Conservation (phyloP, 495 filamentous ascomycete species). For the Neurospora hispaniola region DNA sequence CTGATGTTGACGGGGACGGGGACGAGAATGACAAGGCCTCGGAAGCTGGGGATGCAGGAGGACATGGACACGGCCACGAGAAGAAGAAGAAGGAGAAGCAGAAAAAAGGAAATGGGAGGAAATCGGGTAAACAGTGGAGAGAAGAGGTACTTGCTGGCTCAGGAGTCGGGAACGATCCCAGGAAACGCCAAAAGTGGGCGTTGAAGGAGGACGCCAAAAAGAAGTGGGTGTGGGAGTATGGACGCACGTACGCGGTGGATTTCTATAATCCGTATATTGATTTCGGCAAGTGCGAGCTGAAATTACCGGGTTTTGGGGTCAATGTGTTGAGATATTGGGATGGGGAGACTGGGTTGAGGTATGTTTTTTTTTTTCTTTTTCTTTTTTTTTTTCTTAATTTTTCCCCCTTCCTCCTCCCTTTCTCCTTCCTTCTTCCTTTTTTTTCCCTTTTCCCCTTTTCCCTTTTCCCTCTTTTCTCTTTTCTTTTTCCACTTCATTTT, state of each 20-base stretch:
- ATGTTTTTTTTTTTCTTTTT: conserved; percentile 11
- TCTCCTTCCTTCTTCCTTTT: no score
- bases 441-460: background rate
- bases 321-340: conserved; percentile 75
- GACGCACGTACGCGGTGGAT: conserved; percentile 56
- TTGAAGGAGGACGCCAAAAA: conserved; percentile 39
- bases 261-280: conserved; percentile 92
- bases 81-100: background rate
- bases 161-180: conserved; percentile 19
- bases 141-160: background rate
- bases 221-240: conserved; percentile 39
- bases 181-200: conserved; percentile 55
- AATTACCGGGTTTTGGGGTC: conserved; percentile 66
- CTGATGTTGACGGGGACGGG: conserved; percentile 43
- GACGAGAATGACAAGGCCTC: conserved; percentile 23
- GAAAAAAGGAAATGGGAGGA: background rate
- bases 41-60: conserved; percentile 37
- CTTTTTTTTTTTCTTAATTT: background rate
- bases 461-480: background rate
- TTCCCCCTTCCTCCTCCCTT: background rate
- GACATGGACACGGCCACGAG: conserved; percentile 2
- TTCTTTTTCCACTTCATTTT: no score
- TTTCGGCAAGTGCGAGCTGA: conserved; percentile 68
- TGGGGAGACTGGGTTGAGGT: conserved; percentile 46
- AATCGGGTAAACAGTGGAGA: background rate